Base-by-base conservation (phyloP, 805 yeast genomes). In the Kuraishia molischiana region DNA sequence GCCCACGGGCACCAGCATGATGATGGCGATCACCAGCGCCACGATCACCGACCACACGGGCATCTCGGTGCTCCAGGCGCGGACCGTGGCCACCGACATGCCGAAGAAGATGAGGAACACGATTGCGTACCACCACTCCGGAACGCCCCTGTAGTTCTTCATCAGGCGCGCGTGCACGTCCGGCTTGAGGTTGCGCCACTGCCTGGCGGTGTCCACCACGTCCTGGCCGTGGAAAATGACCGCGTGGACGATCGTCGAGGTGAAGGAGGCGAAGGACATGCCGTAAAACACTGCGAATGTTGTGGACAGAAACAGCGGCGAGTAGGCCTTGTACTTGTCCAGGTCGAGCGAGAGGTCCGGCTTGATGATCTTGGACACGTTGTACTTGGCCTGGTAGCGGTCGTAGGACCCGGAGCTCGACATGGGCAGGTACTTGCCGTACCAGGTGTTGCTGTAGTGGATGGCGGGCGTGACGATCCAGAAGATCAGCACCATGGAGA, bases 11-110 rank as follows among this genome's bases (percentile, higher is more conserved):
- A 80, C 58, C 35, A 80, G 56, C 48, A 78, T 70, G 10, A 73
- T 54, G 26, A 71, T 52, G 36, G 77, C 72, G 43, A 78, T 64
- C 13, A 63, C 58, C 9, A 78, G 58, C 1, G 78, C 77, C 41
- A 79, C 67, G 38, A 77, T 62, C 15, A 79, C 57, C 1, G 79
- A 79, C 77, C 79, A 79, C n/a, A 74, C 67, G 2, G 84, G 82
- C 5, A 79, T 69, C 36, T 72, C 76, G 1, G 74, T 63, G 29
- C 66, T 60, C 57, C 67, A 69, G 2, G 54, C 57, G 29, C 61
- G 49, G 28, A 68, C 51, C 21, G 62, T 51, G 8, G 61, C 64
- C 19, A 52, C 66, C 55, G 67, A 54, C 32, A 69, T 55, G 2
- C 62, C 44, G 6, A 76, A 59, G 20, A 78, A 61, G 11, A 60